Conservation (phyloP, 768 basidiomycete species). For the Panellus pusillus region DNA sequence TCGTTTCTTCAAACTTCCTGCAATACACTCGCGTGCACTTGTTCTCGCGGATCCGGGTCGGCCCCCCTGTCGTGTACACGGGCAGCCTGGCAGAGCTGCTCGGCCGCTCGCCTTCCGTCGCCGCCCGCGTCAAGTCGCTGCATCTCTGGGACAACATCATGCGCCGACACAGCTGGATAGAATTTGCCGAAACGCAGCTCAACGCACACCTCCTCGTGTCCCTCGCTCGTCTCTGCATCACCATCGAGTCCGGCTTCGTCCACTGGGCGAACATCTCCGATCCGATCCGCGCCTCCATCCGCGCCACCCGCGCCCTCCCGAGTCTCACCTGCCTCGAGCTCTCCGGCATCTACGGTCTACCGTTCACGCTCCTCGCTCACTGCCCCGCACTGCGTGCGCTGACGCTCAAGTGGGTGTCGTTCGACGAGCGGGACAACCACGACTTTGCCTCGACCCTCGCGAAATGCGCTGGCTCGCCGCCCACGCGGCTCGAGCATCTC, state of each 20-base stretch:
- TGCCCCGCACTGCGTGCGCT: conserved; percentile 3
- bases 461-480: conserved; percentile 7
- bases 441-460: conserved; percentile 10
- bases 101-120: not conserved
- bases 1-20: conserved; percentile 11
- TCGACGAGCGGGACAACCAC: conserved; percentile 14
- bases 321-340: conserved; percentile 11
- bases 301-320: not conserved
- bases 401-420: conserved; percentile 13
- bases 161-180: conserved; percentile 11
- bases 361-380: conserved; percentile 7
- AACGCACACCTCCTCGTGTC: not conserved
- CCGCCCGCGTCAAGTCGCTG: conserved; percentile 1
- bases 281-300: not conserved
- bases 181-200: not conserved
- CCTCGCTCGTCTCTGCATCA: conserved; percentile 3
- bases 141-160: conserved; percentile 13
- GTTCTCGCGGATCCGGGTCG: conserved; percentile 8
- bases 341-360: conserved; percentile 14
- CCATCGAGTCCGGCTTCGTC: conserved; percentile 5
- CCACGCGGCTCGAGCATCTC: conserved; percentile 1
- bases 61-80: not conserved
- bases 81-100: not conserved
- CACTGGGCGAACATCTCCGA: conserved; percentile 15
- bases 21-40: conserved; percentile 4